Base-by-base conservation (phyloP, 75 land plant species). In the Picea glauca region DNA sequence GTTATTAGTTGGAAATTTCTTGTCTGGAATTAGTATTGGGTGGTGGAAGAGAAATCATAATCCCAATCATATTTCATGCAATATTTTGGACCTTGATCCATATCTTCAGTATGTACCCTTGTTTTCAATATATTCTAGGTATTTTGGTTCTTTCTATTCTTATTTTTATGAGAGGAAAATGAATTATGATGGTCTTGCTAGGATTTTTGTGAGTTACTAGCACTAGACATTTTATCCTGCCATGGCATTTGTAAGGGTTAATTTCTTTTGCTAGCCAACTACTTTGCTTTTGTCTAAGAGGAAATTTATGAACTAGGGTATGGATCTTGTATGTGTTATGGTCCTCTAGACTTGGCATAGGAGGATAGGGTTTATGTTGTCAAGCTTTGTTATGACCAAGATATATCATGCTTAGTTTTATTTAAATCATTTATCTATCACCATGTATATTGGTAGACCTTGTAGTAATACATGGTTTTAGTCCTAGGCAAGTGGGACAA, bases 31-130 rank as follows among this genome's bases (percentile, higher is more conserved):
- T 14, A 86, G 90, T 60, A 91, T 94, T 60, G 86, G 83, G 13
- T 94, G 96, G 96, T 94, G 96, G 96, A 91, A 87, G 67, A 80
- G 93, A 76, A 94, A 90, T 77, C 96, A 94, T 60, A 94, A 94
- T 72, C 91, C 90, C 15, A 93, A 94, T 68, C 96, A 94, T 67
- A 84, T 88, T 33, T 75, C 96, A 13, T 86, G 88, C 79, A 94
- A 94, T 73, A 90, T 88, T 61, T 76, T 94, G 14, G 96, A 94
- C 76, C 85, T 88, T 38, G 96, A 94, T 60, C 94, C 94, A 1
- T 93, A 94, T 81, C 84, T 94, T 13, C 96, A 94, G 57, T 92
- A 94, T 68, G 82, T 94, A 57, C 96, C 96, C 1, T 77, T 94
- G 12, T 94, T 91, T 65, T 93, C 94, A 1, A 88, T 90, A 20